Conservation (phyloP, 108 stramenopile genomes). For the Craspedostauros australis region DNA sequence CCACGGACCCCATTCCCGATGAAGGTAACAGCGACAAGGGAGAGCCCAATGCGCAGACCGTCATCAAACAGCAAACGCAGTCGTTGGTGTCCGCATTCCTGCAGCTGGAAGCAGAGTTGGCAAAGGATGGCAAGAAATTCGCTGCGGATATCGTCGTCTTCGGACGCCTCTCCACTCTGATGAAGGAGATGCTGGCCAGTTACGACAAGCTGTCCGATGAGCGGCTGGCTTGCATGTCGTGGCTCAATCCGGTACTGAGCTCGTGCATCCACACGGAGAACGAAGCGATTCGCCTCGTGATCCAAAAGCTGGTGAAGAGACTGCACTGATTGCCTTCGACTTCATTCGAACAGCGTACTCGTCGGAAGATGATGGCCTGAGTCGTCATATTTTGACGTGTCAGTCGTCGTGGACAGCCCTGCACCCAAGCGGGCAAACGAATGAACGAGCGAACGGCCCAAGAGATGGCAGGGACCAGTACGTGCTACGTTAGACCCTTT, state of each 20-base stretch:
- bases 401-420: too few relatives aligned
- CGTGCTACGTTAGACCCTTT: too few relatives aligned
- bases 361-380: too few relatives aligned
- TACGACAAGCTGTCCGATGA: slow-evolving; percentile 25
- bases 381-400: too few relatives aligned
- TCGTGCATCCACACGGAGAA: slow-evolving; percentile 26
- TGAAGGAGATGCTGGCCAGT: slow-evolving; percentile 32
- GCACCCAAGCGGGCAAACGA: too few relatives aligned
- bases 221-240: slow-evolving; percentile 17
- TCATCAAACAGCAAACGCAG: slow-evolving; percentile 66
- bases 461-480: too few relatives aligned
- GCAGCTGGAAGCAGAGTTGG: slow-evolving; percentile 40
- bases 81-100: slow-evolving; percentile 51
- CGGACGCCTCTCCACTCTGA: slow-evolving; percentile 15
- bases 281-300: slow-evolving; percentile 18
- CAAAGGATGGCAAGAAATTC: slow-evolving; percentile 8
- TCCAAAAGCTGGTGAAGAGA: slow-evolving; percentile 25
- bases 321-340: slow-evolving; percentile 6
- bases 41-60: slow-evolving; percentile 31
- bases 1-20: slow-evolving; percentile 1
- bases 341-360: too few relatives aligned
- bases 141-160: slow-evolving; percentile 11
- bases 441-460: too few relatives aligned
- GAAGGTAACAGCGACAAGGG: slow-evolving; percentile 31
- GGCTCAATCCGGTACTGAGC: slow-evolving; percentile 30